These are phyloP conservation scores for Lasiodiplodia citricola DNA, from an alignment of 2,329 filamentous ascomycete genomes.

Conservation along the genomic window DNA sequence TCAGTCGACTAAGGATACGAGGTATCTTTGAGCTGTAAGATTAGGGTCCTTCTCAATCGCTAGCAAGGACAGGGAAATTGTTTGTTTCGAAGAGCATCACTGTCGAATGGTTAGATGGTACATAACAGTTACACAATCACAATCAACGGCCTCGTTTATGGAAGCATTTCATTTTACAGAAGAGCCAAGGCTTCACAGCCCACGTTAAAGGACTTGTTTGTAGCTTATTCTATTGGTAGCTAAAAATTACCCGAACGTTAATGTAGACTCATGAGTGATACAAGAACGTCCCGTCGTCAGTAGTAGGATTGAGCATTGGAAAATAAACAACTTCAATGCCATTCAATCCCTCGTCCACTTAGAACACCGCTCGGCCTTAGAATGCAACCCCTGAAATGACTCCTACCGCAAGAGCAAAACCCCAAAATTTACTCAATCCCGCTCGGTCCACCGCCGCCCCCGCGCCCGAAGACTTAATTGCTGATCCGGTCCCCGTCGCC, in stretches of 20 bases:
- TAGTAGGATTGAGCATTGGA: neutral
- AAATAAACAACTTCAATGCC: neutral
- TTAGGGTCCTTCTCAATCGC: neutral
- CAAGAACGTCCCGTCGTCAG: neutral
- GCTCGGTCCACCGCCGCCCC: too few species aligned
- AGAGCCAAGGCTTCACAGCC: neutral
- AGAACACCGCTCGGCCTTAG: neutral
- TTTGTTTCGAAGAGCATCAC: neutral
- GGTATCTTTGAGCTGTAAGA: constrained; percentile 4
- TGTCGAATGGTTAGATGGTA: neutral
- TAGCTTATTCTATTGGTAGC: neutral
- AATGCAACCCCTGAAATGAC: neutral
- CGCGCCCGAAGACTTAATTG: too few species aligned
- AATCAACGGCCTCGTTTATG: neutral
- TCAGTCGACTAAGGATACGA: neutral
- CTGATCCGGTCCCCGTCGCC: neutral
- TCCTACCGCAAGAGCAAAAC: neutral
- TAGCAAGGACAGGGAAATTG: constrained; percentile 16
- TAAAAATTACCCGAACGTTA: neutral
- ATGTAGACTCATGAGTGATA: neutral
- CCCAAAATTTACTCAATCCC: neutral
- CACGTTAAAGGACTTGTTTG: neutral
- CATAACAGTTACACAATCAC: neutral
- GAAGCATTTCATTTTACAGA: neutral
- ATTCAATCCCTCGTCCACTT: neutral